Percentiles rank a stretch among this genome's conserved stretches.
Evolutionary conservation across 176 grass and related monocot species (phyloP).

Genomic region (Zea luxurians): DNA sequence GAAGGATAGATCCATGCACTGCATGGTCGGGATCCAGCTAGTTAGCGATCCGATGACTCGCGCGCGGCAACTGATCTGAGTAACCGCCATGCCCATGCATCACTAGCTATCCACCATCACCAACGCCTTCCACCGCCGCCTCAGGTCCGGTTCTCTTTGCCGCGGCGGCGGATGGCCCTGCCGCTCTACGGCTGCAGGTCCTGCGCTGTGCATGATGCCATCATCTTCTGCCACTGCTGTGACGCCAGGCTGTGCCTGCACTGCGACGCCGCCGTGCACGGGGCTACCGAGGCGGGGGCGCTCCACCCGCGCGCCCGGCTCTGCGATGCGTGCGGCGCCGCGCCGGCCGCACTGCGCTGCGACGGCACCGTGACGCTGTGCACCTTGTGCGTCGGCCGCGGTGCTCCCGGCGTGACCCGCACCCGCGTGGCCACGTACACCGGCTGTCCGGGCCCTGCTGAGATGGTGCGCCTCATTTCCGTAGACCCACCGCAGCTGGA

Average conservation of each 20-base stretch:
- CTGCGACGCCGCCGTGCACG: conserved; percentile 53
- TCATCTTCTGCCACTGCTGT: conserved; percentile 54
- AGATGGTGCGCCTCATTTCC: conserved; percentile 29
- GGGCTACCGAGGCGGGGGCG: background rate
- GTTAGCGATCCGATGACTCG: too few relatives aligned
- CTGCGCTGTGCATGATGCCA: conserved; percentile 38
- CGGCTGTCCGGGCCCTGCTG: conserved; percentile 21
- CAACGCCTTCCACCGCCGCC: too few relatives aligned
- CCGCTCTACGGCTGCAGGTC: conserved; percentile 1
- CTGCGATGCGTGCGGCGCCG: conserved; percentile 46
- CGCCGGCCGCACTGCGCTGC: conserved; percentile 21
- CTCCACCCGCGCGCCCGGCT: conserved; percentile 41
- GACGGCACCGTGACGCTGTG: background rate
- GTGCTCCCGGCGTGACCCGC: too few relatives aligned
- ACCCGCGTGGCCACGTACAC: conserved; percentile 6
- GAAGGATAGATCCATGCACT: too few relatives aligned
- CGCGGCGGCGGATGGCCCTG: background rate
- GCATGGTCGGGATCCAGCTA: too few relatives aligned
- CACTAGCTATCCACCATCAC: too few relatives aligned
- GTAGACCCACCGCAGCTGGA: background rate
- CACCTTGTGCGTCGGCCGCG: conserved; percentile 3
- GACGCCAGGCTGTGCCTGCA: conserved; percentile 44
- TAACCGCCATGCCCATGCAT: too few relatives aligned
- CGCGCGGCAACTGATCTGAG: too few relatives aligned
- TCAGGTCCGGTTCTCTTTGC: too few relatives aligned